Base-by-base conservation (phyloP, 2,329 filamentous ascomycete species). In the Tolypocladium ovalisporum region DNA sequence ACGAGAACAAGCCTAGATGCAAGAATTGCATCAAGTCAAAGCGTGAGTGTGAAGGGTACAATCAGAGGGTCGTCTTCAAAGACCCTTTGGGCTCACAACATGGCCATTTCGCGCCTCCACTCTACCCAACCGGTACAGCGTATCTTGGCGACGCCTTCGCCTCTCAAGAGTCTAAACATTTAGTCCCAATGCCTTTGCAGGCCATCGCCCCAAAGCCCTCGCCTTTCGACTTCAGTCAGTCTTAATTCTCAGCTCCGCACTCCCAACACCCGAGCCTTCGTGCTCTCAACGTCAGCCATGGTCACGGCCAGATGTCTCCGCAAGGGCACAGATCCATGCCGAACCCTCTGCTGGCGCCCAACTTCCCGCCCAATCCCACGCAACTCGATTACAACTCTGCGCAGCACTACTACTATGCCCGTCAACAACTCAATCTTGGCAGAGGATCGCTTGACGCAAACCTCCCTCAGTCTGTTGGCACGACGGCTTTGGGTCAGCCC, bases 21-120 rank as follows among this genome's bases (percentile, higher is more conserved):
- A 85, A 81, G 66, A 95, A 95, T 67, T 95, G 90, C 73, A 84
- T 88, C 74, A 94, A 93, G 68, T 93, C 89, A 22, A 93, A 92
- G 71, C 82, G 90, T 17, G 79, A 85, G 62, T 95, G 90, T 69
- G 89, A 94, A 70, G 90, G 90, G 56, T 94, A 94, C 70, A 90
- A 85, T 63, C 87, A 90, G 69, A 83, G 87, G 52, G 85, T 94
- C 56, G 79, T 90, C 59, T 94, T 93, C 78, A 93, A 90, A 68
- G 81, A 89, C 54, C 86, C 85, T 6, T 64, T 68, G 61, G 64
- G 64, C 34, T 47, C 56, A 24, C 56, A 62, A 78, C 74, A 81
- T 64, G 75, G 76, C 64, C 73, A 73, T 52, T 75, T 76, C 57
- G 76, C 78, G 5, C 62, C 66, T 54, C 59, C 63, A 22, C 66